These are phyloP conservation scores for Ilyonectria destructans DNA, from an alignment of 2,329 filamentous ascomycete species.

Conservation along the genomic window DNA sequence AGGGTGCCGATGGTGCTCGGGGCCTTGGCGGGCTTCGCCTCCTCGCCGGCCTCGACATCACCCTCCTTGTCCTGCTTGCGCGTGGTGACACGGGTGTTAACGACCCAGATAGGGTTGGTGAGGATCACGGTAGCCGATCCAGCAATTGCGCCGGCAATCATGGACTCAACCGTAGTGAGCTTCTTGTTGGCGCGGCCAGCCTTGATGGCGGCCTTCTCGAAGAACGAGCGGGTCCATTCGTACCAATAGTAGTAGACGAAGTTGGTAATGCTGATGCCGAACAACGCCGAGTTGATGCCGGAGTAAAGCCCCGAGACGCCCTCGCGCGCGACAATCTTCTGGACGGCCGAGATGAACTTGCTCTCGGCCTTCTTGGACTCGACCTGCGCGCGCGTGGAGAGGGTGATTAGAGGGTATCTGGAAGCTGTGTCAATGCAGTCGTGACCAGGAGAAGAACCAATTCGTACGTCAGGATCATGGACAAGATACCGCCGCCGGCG, in stretches of 20 bases:
- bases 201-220: slow-evolving; percentile 83
- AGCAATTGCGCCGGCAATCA: slow-evolving; percentile 94
- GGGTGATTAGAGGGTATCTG: slow-evolving; percentile 95
- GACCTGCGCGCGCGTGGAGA: slow-evolving; percentile 97
- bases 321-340: slow-evolving; percentile 91
- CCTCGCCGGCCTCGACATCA: slow-evolving; percentile 59
- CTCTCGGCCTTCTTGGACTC: slow-evolving; percentile 95
- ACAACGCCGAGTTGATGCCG: slow-evolving; percentile 92
- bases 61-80: slow-evolving; percentile 74
- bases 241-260: slow-evolving; percentile 99
- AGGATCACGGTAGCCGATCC: slow-evolving; percentile 95
- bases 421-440: slow-evolving; percentile 25
- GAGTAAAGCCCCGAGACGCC: slow-evolving; percentile 92
- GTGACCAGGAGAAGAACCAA: slow-evolving; percentile 9
- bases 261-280: slow-evolving; percentile 98
- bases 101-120: slow-evolving; percentile 99
- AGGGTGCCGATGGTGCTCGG: slow-evolving; percentile 88
- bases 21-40: slow-evolving; percentile 61
- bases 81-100: slow-evolving; percentile 98
- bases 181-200: slow-evolving; percentile 83
- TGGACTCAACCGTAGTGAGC: slow-evolving; percentile 92
- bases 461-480: slow-evolving; percentile 92
- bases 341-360: slow-evolving; percentile 86
- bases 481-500: slow-evolving; percentile 92
- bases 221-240: slow-evolving; percentile 93